Evolutionary conservation across 108 stramenopile species (phyloP).

Genomic region (Conticribra guillardii): DNA sequence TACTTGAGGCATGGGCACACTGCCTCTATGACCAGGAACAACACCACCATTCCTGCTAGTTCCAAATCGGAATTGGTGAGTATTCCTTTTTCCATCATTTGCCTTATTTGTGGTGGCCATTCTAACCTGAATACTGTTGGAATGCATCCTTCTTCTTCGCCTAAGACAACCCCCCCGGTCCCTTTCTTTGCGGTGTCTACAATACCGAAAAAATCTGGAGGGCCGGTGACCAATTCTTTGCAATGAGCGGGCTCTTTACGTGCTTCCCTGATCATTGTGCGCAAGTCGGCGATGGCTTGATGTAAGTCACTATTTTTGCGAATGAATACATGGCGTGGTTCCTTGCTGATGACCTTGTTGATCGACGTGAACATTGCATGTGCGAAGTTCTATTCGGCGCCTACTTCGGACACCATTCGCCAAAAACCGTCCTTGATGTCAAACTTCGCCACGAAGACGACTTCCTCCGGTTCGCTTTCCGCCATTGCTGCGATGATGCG

Average conservation of each 20-base stretch:
- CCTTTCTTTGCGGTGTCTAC: background rate
- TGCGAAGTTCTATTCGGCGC: conserved; percentile 13
- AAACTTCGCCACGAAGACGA: background rate
- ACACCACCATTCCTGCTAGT: background rate
- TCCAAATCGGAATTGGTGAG: conserved; percentile 14
- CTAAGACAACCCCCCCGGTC: background rate
- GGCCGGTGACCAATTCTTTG: background rate
- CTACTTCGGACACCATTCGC: conserved; percentile 3
- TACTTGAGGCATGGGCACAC: background rate
- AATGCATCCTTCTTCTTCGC: too few relatives aligned
- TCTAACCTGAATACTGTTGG: too few relatives aligned
- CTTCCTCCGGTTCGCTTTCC: background rate
- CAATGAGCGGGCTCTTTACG: background rate
- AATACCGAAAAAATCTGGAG: conserved; percentile 14
- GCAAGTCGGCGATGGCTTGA: background rate
- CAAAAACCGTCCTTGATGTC: conserved; percentile 14
- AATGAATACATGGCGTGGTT: too few relatives aligned
- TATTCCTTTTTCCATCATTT: background rate
- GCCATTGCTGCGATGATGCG: conserved; percentile 17
- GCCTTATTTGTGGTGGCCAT: background rate
- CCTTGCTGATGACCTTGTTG: too few relatives aligned
- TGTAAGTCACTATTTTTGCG: background rate
- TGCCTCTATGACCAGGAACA: background rate
- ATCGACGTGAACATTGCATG: too few relatives aligned
- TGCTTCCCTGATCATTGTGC: background rate